Base-by-base conservation (phyloP, 164 flowering plant species). In the Vitis rupestris region DNA sequence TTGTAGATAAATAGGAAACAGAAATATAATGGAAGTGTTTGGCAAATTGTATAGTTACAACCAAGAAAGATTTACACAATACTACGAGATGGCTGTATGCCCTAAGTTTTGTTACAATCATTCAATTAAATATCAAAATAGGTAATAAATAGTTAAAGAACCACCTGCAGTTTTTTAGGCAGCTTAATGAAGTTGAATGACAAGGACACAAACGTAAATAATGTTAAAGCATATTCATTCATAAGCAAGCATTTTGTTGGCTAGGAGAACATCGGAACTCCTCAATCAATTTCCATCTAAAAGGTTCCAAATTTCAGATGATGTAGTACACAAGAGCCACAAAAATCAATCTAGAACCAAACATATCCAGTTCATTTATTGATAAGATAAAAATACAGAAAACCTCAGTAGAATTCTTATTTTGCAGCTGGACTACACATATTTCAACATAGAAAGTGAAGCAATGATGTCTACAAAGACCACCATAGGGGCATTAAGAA, bases 231-330 rank as follows among this genome's bases (percentile, higher is more conserved):
- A 48, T 50, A 47, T 19, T 10, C 50, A 4, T 10, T 10, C 1
- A 50, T 2, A 2, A 49, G 13, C 66, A 49, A 49, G 14, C 30
- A 6, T 64, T 16, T 50, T 37, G 19, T 5, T 10, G 15, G 37
- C 7, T 59, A 2, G 44, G 13, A 6, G 16, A 30, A 52, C 44
- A 65, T 31, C 14, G 8, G 44, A 61, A 37, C 3, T 31, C 53
- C 13, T 15, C 15, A 65, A 65, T 27, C 13, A n/a, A 29, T 27
- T 30, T 23, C 53, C 66, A 64, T 30, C 19, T 11, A 49, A 64
- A 64, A 64, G 19, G 44, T 55, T 64, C 50, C 1, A 47, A 64
- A 12, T 64, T 8, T 51, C 44, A 59, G 37, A 64, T 64, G 54
- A 64, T 9, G 37, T 56, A 64, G 54, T 31, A 7, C 4, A 47